Percentiles rank a stretch among this genome's conserved stretches.
Conservation (phyloP, 73 alveolate species). For the Tetrahymena malaccensis region DNA sequence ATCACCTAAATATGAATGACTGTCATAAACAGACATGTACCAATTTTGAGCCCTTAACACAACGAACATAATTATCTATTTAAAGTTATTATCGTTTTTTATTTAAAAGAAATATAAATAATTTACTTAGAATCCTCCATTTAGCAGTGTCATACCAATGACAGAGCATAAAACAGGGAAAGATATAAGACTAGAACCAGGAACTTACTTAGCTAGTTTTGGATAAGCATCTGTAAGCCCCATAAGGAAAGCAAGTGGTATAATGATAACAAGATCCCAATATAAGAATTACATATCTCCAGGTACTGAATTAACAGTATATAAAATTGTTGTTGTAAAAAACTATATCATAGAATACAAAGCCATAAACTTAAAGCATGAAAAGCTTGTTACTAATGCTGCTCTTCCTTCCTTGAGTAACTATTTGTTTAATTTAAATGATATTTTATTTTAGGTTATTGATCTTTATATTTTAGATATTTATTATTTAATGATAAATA, state of each 20-base stretch:
- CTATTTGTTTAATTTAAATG: background rate
- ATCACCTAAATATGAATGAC: background rate
- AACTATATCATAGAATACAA: constrained; percentile 89
- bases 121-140: constrained; percentile 3
- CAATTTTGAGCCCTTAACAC: background rate
- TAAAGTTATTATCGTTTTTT: no score
- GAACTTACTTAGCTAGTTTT: constrained; percentile 7
- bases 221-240: constrained; percentile 87
- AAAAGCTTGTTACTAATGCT: constrained; percentile 84
- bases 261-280: constrained; percentile 75
- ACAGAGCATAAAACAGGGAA: constrained; percentile 27
- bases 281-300: constrained; percentile 81
- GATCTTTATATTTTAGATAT: no score
- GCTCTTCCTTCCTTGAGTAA: constrained; percentile 70
- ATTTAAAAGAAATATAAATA: background rate
- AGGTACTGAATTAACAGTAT: constrained; percentile 60
- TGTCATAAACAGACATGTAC: constrained; percentile 3
- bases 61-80: background rate
- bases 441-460: background rate
- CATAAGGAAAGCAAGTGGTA: constrained; percentile 85
- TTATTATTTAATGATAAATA: no score
- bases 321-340: constrained; percentile 68
- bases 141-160: constrained; percentile 11
- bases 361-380: constrained; percentile 90
- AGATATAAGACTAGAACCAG: constrained; percentile 16